phyloP scores from a whole-genome alignment of 2,329 filamentous ascomycete genomes.

The Cladosporium sp. region DNA sequence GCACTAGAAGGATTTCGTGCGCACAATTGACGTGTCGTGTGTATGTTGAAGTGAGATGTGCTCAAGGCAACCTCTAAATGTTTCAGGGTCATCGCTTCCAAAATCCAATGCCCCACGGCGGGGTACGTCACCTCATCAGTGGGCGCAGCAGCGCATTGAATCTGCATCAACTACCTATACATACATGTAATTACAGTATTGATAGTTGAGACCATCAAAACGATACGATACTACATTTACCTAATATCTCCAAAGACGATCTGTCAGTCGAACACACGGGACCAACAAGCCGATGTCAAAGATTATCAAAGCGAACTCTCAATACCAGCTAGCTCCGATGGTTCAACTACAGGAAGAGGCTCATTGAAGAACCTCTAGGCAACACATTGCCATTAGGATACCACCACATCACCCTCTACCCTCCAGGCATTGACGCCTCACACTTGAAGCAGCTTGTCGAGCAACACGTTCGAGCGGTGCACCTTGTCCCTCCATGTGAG shows the following conservation, averaged over 20 bases:
- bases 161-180: too few relatives aligned
- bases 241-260: too few relatives aligned
- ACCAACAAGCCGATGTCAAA: too few relatives aligned
- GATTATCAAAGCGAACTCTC: conserved; percentile 3
- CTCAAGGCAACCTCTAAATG: neutral
- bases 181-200: too few relatives aligned
- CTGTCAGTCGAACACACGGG: too few relatives aligned
- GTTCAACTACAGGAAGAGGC: conserved; percentile 6
- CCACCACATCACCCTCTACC: neutral
- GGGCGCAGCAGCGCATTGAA: neutral
- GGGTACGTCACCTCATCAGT: neutral
- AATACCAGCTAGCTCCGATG: neutral
- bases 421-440: neutral
- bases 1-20: neutral
- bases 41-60: neutral
- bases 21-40: neutral
- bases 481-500: neutral
- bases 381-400: neutral
- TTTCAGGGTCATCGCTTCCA: neutral
- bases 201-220: too few relatives aligned
- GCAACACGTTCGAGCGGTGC: neutral
- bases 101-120: neutral
- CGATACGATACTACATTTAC: too few relatives aligned
- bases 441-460: neutral
- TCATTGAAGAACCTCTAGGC: neutral